Percentiles rank a stretch among this genome's conserved stretches.
Conservation (phyloP, 2,329 filamentous ascomycete species). For the Fusarium circinatum region DNA sequence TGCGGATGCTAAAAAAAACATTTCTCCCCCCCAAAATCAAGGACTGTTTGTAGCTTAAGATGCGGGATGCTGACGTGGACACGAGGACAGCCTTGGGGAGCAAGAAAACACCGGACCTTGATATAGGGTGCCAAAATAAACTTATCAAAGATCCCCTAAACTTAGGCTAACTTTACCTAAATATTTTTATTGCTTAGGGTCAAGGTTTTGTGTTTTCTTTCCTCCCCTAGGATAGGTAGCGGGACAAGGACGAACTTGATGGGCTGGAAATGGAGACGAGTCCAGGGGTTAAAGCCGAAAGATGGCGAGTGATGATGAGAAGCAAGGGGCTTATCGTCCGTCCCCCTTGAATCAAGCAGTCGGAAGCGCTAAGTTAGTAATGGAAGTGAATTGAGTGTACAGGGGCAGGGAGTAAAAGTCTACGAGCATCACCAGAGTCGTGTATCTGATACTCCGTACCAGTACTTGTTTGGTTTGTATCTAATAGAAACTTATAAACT, state of each 20-base stretch:
- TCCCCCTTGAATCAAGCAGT: constrained; percentile 16
- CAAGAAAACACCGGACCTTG: too few relatives aligned
- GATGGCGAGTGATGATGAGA: background rate
- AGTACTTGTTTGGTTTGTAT: background rate
- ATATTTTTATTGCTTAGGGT: too few relatives aligned
- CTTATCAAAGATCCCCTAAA: too few relatives aligned
- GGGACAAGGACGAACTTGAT: constrained; percentile 7
- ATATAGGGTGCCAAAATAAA: too few relatives aligned
- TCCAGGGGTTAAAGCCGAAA: constrained; percentile 11
- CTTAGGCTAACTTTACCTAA: too few relatives aligned
- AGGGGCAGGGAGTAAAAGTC: background rate
- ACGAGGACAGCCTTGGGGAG: constrained; percentile 4
- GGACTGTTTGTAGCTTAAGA: constrained; percentile 5
- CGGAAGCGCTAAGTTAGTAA: background rate
- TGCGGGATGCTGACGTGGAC: constrained; percentile 37
- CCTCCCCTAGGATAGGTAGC: background rate
- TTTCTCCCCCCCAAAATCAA: background rate
- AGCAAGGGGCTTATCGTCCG: constrained; percentile 12
- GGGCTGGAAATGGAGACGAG: constrained; percentile 9
- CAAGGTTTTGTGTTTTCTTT: too few relatives aligned
- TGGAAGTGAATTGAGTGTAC: background rate
- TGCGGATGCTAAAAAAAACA: constrained; percentile 27
- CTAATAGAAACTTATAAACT: background rate
- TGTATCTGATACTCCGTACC: background rate
- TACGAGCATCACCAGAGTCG: background rate